Conservation (phyloP, 805 yeast species). For the Candida glaebosa region DNA sequence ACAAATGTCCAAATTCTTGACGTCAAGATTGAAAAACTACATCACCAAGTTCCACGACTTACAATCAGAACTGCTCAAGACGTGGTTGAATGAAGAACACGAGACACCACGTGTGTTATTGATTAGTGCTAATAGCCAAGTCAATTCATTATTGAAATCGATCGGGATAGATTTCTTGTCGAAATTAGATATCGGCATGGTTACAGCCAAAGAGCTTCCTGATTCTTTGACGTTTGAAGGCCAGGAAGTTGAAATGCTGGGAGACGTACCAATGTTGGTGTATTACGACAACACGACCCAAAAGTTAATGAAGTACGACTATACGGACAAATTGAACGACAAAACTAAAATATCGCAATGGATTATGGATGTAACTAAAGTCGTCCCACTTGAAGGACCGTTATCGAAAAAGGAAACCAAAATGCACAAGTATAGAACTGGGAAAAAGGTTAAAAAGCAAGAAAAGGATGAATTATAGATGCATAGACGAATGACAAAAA, state of each 20-base stretch:
- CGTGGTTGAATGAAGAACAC: constrained; percentile 29
- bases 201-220: constrained; percentile 22
- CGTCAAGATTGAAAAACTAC: constrained; percentile 62
- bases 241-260: constrained; percentile 17
- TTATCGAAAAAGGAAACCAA: constrained; percentile 32
- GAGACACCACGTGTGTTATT: constrained; percentile 45
- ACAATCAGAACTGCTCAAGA: constrained; percentile 17
- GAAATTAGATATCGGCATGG: constrained; percentile 44
- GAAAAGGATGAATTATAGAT: constrained; percentile 26
- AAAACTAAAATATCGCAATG: constrained; percentile 31
- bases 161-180: constrained; percentile 69
- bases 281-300: constrained; percentile 17
- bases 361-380: constrained; percentile 23
- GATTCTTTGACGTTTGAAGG: constrained; percentile 16
- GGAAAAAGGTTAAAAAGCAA: constrained; percentile 13
- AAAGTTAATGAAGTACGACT: constrained; percentile 19
- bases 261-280: constrained; percentile 26
- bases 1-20: constrained; percentile 51
- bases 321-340: constrained; percentile 24
- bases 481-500: neutral
- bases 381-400: constrained; percentile 33
- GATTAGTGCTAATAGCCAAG: constrained; percentile 46
- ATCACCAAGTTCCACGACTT: constrained; percentile 47
- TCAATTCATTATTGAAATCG: constrained; percentile 57
- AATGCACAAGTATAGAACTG: constrained; percentile 28